Conservation (phyloP, 106 monocot species). For the Apostasia shenzhenica region DNA sequence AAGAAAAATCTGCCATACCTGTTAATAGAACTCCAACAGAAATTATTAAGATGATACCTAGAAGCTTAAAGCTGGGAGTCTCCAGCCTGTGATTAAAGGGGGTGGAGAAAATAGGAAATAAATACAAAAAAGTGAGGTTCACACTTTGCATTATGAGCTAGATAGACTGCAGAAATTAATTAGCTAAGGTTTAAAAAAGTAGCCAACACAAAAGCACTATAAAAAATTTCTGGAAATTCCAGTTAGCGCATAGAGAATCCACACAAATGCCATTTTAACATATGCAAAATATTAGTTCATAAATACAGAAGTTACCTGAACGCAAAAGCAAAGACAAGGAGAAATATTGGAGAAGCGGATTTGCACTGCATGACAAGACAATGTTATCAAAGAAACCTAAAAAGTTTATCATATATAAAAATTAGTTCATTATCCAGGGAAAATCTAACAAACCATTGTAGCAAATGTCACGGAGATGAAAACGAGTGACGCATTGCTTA, state of each 20-base stretch:
- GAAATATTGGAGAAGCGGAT: conserved; percentile 93
- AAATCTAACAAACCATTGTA: conserved; percentile 65
- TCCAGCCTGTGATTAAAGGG: conserved; percentile 55
- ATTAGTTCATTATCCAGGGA: background rate
- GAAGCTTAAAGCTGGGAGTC: conserved; percentile 69
- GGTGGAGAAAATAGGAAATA: background rate
- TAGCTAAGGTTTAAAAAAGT: background rate
- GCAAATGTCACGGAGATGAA: conserved; percentile 96
- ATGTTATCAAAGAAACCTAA: background rate
- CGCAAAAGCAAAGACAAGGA: conserved; percentile 91
- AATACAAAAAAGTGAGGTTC: background rate
- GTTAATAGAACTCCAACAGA: conserved; percentile 84
- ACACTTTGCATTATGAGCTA: background rate
- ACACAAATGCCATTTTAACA: background rate
- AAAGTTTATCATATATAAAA: background rate
- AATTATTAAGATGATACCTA: conserved; percentile 82
- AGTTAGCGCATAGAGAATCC: background rate
- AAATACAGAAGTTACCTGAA: conserved; percentile 53
- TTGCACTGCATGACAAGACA: conserved; percentile 71
- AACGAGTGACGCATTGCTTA: conserved; percentile 91
- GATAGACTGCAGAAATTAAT: background rate
- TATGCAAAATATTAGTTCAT: background rate
- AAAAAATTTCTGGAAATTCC: too few species aligned
- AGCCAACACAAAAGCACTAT: too few species aligned
- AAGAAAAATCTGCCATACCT: conserved; percentile 27